Percentiles rank a stretch among this genome's conserved stretches.
These are phyloP conservation scores for Fomitopsis betulina DNA, from an alignment of 1,284 basidiomycete species.

Conservation along the genomic window DNA sequence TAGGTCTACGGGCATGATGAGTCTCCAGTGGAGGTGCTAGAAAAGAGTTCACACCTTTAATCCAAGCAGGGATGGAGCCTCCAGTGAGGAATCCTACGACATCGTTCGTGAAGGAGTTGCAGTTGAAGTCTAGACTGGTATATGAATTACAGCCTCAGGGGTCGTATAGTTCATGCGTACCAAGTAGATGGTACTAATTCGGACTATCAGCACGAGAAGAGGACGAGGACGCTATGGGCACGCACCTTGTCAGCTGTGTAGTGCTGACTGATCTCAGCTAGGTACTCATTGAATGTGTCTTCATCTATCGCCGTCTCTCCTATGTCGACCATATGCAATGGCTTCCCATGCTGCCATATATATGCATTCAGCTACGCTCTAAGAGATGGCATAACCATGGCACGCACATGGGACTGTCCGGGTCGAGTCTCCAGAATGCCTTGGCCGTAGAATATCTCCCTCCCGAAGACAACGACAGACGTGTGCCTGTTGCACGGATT, in stretches of 20 bases:
- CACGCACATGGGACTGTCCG: slow-evolving; percentile 73
- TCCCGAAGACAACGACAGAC: slow-evolving; percentile 80
- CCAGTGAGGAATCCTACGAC: slow-evolving; percentile 83
- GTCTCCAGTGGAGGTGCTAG: not conserved
- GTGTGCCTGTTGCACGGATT: slow-evolving; percentile 57
- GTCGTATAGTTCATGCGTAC: slow-evolving; percentile 32
- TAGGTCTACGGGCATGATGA: slow-evolving; percentile 48
- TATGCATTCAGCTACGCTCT: too few relatives aligned
- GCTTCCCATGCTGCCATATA: slow-evolving; percentile 64
- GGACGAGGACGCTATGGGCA: not conserved
- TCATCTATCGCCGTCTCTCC: slow-evolving; percentile 82
- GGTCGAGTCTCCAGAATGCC: slow-evolving; percentile 69
- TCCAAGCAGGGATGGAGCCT: slow-evolving; percentile 71
- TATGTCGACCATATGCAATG: slow-evolving; percentile 72
- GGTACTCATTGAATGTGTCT: slow-evolving; percentile 80
- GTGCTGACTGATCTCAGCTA: slow-evolving; percentile 67
- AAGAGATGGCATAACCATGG: not conserved
- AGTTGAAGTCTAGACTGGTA: slow-evolving; percentile 65
- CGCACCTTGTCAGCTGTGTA: slow-evolving; percentile 85
- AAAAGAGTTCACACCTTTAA: slow-evolving; percentile 49
- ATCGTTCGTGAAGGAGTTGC: slow-evolving; percentile 90
- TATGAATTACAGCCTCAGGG: not conserved
- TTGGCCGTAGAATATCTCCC: slow-evolving; percentile 87
- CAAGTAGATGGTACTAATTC: slow-evolving; percentile 84
- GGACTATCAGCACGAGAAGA: not conserved